These are phyloP conservation scores for Royoungia palumana DNA, from an alignment of 768 basidiomycete genomes.

Conservation along the genomic window DNA sequence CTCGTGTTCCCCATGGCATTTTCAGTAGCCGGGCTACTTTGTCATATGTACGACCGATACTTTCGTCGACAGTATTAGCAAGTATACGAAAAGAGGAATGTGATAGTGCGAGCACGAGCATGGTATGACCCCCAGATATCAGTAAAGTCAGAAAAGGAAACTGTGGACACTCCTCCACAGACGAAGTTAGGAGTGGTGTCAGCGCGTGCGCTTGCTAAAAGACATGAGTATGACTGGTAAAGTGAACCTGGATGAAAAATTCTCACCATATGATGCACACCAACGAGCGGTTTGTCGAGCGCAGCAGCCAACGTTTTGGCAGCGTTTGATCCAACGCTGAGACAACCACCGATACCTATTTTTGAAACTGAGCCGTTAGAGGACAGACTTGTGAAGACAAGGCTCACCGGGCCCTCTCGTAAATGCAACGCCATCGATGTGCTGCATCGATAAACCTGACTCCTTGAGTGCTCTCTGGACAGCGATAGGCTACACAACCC, in stretches of 20 bases:
- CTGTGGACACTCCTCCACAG: constrained; percentile 38
- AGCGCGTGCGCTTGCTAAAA: constrained; percentile 89
- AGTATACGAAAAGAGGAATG: constrained; percentile 60
- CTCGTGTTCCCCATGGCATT: constrained; percentile 59
- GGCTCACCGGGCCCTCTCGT: constrained; percentile 78
- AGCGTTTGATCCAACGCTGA: constrained; percentile 74
- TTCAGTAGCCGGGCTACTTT: constrained; percentile 71
- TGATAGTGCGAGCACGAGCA: constrained; percentile 73
- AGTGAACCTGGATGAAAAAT: neutral
- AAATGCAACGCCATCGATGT: constrained; percentile 86
- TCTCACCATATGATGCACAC: constrained; percentile 92
- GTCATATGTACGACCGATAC: constrained; percentile 80
- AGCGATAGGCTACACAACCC: constrained; percentile 62
- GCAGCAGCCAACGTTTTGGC: constrained; percentile 85
- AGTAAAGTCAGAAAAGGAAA: constrained; percentile 90
- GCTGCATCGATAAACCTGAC: constrained; percentile 52
- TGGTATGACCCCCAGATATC: constrained; percentile 92
- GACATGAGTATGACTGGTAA: neutral
- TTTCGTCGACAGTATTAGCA: constrained; percentile 70
- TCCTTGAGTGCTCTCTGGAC: constrained; percentile 65
- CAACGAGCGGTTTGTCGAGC: constrained; percentile 73
- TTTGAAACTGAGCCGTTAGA: neutral
- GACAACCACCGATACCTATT: constrained; percentile 74
- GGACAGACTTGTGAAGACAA: neutral
- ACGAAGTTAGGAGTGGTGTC: constrained; percentile 68